A percentile compares a stretch with the other conserved stretches of the same genome.
Conservation (phyloP, 495 filamentous ascomycete species). For the Penicillium cataractarum region DNA sequence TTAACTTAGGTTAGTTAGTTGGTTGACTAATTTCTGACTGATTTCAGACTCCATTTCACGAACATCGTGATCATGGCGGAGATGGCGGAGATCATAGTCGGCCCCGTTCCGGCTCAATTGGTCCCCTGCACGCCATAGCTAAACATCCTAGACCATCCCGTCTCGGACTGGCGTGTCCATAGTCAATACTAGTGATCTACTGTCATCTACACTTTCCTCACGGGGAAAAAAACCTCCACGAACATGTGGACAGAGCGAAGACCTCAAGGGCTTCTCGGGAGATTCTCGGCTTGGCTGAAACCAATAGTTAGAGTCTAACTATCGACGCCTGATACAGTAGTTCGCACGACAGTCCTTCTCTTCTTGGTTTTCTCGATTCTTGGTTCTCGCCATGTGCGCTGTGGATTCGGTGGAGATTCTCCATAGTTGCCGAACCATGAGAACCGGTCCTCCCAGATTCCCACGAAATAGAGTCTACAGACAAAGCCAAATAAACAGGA, state of each 20-base stretch:
- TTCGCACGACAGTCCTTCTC: background rate
- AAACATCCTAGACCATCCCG: background rate
- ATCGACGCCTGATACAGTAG: conserved; percentile 3
- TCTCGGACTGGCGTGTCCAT: background rate
- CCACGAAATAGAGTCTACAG: background rate
- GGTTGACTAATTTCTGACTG: background rate
- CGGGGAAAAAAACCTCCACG: background rate
- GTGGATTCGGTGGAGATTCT: conserved; percentile 6
- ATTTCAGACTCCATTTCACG: background rate
- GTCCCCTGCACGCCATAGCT: conserved; percentile 20
- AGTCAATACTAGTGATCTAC: background rate
- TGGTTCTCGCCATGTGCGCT: conserved; percentile 5
- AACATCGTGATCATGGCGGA: conserved; percentile 12
- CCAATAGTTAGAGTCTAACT: conserved; percentile 12
- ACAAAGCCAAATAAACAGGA: background rate
- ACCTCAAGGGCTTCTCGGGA: conserved; percentile 5
- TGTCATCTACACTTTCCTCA: background rate
- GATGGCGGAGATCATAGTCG: conserved; percentile 14
- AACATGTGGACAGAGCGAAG: background rate
- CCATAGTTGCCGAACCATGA: background rate
- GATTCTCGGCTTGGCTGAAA: conserved; percentile 19
- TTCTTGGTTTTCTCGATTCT: background rate
- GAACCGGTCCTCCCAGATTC: background rate
- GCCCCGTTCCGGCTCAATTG: background rate
- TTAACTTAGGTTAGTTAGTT: too few relatives aligned